Base-by-base conservation (phyloP, 306 rosid genomes). In the Datisca glomerata region DNA sequence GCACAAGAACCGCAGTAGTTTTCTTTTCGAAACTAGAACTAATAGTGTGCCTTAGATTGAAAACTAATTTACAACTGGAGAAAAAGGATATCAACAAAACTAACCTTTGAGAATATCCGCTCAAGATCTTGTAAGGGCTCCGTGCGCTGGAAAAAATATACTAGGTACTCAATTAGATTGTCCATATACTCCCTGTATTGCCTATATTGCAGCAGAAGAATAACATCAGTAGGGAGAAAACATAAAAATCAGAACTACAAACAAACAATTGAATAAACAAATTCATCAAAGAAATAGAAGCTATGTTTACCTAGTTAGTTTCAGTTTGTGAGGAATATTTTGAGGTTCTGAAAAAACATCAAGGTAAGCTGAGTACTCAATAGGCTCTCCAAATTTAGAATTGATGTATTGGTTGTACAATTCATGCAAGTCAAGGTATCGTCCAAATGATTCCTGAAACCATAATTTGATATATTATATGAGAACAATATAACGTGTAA, bases 41-140 rank as follows among this genome's bases (percentile, higher is more conserved):
- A n/a, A n/a, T n/a, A n/a, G n/a, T n/a, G n/a, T n/a, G n/a, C n/a
- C n/a, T 18, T 31, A 14, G 20, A 25, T 7, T 28, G 16, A 47
- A 29, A 48, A 12, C 22, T 4, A 41, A 49, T 18, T 13, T 33
- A 44, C 35, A 27, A 56, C 2, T 28, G 13, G 12, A 10, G 24
- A 24, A 43, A 22, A 42, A 23, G 21, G 44, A 43, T 8, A 44
- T 46, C 37, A 55, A 39, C 25, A 7, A 6, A 15, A 43, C 40
- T 43, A 38, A 87, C 97, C 97, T 83, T 89, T 4, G 68, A 66
- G 50, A 83, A 74, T 69, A 89, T 89, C 29, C 94, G 63, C 70
- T 80, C 86, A 54, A 89, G 62, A 70, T 89, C 97, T 72, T 89
- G 93, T 71, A 89, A 64, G 55, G 97, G 97, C 66, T 89, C 95